A percentile compares a stretch with the other conserved stretches of the same genome.
Conservation (phyloP, 2,329 filamentous ascomycete genomes). For the Fulvia fulva region DNA sequence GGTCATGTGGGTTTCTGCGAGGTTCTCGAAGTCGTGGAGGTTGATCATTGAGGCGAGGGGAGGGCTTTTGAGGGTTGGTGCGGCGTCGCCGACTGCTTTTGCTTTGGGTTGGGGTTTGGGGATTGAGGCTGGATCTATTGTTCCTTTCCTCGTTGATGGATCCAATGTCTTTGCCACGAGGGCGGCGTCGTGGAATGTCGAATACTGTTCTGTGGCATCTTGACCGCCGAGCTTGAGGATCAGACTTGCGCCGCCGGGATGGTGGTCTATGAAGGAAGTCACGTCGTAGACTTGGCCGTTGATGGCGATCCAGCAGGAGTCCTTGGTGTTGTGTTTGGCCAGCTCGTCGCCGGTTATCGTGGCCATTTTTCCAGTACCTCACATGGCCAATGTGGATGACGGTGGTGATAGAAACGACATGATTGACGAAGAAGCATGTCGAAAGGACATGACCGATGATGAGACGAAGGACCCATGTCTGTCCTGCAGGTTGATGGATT, state of each 20-base stretch:
- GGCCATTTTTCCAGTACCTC: conserved; percentile 10
- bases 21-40: conserved; percentile 42
- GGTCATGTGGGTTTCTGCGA: conserved; percentile 34
- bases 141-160: conserved; percentile 35
- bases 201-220: conserved; percentile 53
- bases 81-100: conserved; percentile 27
- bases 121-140: conserved; percentile 18
- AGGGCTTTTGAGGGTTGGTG: conserved; percentile 31
- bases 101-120: conserved; percentile 13
- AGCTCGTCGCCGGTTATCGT: conserved; percentile 43
- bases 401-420: neutral
- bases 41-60: conserved; percentile 45
- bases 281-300: conserved; percentile 89
- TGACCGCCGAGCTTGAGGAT: conserved; percentile 49
- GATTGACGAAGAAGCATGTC: neutral
- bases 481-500: conserved; percentile 5
- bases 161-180: conserved; percentile 41
- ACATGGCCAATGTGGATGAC: neutral
- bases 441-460: neutral
- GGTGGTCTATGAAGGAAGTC: conserved; percentile 82
- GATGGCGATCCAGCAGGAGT: conserved; percentile 87
- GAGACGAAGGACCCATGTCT: neutral
- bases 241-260: conserved; percentile 64
- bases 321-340: conserved; percentile 72
- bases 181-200: conserved; percentile 46